Base-by-base conservation (phyloP, 1,139 yeast species). In the Schwanniomyces etchellsii region DNA sequence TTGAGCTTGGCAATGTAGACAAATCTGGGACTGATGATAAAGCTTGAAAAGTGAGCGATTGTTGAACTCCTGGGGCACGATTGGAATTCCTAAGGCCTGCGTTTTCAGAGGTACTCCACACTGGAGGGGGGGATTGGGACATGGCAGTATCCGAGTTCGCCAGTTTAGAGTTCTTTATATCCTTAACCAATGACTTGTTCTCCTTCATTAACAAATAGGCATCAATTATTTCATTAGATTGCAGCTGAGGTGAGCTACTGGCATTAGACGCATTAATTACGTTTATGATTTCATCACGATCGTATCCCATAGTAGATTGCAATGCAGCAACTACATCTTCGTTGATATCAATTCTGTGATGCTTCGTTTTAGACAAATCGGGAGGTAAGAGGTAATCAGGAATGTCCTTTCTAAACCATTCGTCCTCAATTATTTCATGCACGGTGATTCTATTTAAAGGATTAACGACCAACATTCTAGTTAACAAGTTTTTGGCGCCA, bases 401-500 rank as follows among this genome's bases (percentile, higher is more conserved):
- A 40, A 93, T 72, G 34, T 77, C 88, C 9, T 77, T 78, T 44
- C 78, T 81, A 60, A 91, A 91, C 99, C 99, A 91, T 40, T 85
- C 91, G 52, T 91, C 96, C 48, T 89, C 86, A 82, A 89, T 81
- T 31, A 91, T 85, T 51, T 86, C 96, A 47, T 81, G 89, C 32
- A 91, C 88, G 12, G 97, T 89, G 37, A 93, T 91, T 64, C 99
- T 78, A 55, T 89, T 86, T 53, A 91, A 69, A 20, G 99, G 98
- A 52, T 91, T 89, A 20, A 93, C 99, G 38, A 91, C 96, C 43
- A 91, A 72, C 98, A 91, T 93, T 50, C 86, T 75, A 24, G 94
- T 85, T 42, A 91, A 73, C 44, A 91, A 61, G 48, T 80, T 78
- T 47, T 86, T 82, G 4, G 98, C 96, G 2, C 96, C 97, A 0